Conservation (phyloP, 2,329 filamentous ascomycete genomes). For the Aspergillus ibericus region DNA sequence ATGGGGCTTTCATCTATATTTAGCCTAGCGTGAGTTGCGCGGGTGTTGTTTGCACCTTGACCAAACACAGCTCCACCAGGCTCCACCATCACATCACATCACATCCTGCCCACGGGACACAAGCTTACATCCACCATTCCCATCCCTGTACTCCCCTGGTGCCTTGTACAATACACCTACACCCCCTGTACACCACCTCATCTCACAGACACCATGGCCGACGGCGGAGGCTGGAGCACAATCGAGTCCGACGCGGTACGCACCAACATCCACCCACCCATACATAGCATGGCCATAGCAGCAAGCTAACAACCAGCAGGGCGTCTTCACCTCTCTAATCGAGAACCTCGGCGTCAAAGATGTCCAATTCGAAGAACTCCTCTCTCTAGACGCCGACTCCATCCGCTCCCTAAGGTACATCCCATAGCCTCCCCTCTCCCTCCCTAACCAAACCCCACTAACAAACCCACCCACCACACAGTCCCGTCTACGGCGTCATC, state of each 20-base stretch:
- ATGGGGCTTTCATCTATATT: background rate
- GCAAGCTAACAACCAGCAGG: constrained; percentile 51
- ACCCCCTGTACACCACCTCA: background rate
- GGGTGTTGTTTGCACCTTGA: constrained; percentile 4
- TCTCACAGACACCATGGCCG: constrained; percentile 59
- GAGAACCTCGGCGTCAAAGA: constrained; percentile 87
- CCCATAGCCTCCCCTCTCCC: background rate
- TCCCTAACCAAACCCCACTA: constrained; percentile 1
- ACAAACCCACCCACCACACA: constrained; percentile 28
- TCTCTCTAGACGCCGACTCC: constrained; percentile 75
- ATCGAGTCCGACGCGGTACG: constrained; percentile 94
- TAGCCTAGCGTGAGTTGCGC: background rate
- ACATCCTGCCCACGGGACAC: background rate
- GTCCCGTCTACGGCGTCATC: constrained; percentile 89
- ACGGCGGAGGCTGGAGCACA: constrained; percentile 79
- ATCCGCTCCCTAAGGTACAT: constrained; percentile 46
- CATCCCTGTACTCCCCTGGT: background rate
- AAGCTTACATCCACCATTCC: background rate
- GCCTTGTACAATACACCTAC: background rate
- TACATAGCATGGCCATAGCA: background rate
- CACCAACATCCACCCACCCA: constrained; percentile 20
- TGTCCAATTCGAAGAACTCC: constrained; percentile 95
- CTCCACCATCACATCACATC: background rate
- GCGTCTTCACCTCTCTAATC: constrained; percentile 95
- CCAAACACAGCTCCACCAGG: constrained; percentile 6